A percentile compares a stretch with the other conserved stretches of the same genome.
phyloP scores from a whole-genome alignment of 495 filamentous ascomycete species.

The Talaromyces liani region DNA sequence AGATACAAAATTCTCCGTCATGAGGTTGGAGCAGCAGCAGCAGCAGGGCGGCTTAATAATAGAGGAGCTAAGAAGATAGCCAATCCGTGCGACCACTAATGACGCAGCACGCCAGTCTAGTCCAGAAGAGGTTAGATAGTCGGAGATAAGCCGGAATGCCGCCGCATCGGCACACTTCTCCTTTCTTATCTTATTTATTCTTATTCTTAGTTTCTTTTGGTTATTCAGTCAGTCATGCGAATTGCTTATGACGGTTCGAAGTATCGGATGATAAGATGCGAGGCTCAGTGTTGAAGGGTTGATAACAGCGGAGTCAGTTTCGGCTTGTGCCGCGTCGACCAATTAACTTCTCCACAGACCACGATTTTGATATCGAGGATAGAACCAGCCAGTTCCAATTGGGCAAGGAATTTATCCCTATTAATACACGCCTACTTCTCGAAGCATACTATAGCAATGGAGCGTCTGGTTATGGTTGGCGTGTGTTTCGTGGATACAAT shows the following conservation, averaged over 20 bases:
- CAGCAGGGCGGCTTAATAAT: not conserved
- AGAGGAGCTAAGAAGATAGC: not conserved
- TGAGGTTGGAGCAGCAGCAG: not conserved
- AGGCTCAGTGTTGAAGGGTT: not conserved
- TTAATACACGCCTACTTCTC: not conserved
- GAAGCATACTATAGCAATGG: not conserved
- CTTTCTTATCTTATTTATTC: not conserved
- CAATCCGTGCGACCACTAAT: not conserved
- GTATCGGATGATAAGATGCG: not conserved
- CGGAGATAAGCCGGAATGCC: not conserved
- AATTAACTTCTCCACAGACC: not conserved
- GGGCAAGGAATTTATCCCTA: too few species aligned
- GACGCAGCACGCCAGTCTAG: not conserved
- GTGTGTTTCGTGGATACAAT: slow-evolving; percentile 66
- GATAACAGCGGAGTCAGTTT: not conserved
- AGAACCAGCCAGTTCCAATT: not conserved
- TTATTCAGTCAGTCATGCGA: too few species aligned
- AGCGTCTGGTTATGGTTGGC: slow-evolving; percentile 52
- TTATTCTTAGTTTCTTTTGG: too few species aligned
- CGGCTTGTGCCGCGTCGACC: not conserved
- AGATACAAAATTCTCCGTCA: not conserved
- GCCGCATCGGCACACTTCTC: not conserved
- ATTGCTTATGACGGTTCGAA: too few species aligned
- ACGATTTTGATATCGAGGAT: not conserved
- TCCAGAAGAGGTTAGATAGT: not conserved